These are phyloP conservation scores for Rhizomucor pusillus DNA, from an alignment of 371 early-diverging fungal genomes.

Conservation along the genomic window DNA sequence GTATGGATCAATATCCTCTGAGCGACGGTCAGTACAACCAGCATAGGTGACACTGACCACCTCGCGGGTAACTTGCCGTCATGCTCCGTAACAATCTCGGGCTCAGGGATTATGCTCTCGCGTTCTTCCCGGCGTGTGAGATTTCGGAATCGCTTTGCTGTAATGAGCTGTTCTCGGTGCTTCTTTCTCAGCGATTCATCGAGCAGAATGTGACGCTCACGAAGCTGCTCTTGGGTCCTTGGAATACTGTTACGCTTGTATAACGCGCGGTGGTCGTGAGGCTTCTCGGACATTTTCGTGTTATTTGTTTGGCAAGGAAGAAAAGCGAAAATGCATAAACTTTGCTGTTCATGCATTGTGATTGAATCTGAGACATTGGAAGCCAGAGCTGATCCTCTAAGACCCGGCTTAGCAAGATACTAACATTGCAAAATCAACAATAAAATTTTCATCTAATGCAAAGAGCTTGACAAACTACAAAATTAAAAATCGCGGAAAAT, in stretches of 20 bases:
- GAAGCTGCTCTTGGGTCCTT: constrained; percentile 30
- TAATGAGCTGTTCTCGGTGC: constrained; percentile 56
- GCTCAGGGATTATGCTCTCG: constrained; percentile 17
- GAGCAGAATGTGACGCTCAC: constrained; percentile 35
- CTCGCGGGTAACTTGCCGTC: constrained; percentile 11
- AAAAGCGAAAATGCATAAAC: too few relatives aligned
- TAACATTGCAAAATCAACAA: too few relatives aligned
- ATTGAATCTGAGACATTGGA: too few relatives aligned
- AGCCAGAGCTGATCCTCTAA: too few relatives aligned
- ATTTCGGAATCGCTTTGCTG: constrained; percentile 51
- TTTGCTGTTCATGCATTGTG: too few relatives aligned
- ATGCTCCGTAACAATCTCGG: constrained; percentile 26
- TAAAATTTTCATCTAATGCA: too few relatives aligned
- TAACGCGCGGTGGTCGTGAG: constrained; percentile 10
- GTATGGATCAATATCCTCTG: constrained; percentile 24
- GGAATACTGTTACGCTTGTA: constrained; percentile 50
- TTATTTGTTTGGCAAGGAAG: too few relatives aligned
- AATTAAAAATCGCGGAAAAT: constrained; percentile 69
- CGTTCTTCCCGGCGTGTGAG: constrained; percentile 26
- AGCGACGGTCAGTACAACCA: not conserved
- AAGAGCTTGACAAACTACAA: too few relatives aligned
- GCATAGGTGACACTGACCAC: too few relatives aligned
- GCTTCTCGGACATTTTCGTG: too few relatives aligned
- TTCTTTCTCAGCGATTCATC: constrained; percentile 44
- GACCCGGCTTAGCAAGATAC: too few relatives aligned